Base-by-base conservation (phyloP, 352 stramenopile genomes). In the Ophiocytium majus region DNA sequence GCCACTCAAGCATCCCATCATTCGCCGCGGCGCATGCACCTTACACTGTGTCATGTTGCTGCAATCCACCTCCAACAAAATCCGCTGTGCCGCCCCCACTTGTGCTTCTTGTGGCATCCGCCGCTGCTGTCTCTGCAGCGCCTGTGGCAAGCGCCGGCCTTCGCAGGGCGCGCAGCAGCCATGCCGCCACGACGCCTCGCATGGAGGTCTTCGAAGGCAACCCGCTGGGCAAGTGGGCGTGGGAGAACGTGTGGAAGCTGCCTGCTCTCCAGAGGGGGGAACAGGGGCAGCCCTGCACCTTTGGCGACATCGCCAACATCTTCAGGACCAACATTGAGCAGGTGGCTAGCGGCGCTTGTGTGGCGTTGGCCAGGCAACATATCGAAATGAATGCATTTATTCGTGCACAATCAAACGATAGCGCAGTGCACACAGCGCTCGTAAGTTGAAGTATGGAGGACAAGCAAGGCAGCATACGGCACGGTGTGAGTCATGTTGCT, bases 271-370 rank as follows among this genome's bases (percentile, higher is more conserved):
- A 93, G 82, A 82, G 57, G 10, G 90, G 89, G 0, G 34, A 88
- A 33, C 83, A 83, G 31, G 93, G 92, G 31, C 76, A 90, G 79
- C 89, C 91, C 35, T 89, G 90, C 31, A 91, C 84, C 28, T 93
- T 95, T 84, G 91, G 91, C 35, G 92, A 95, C 87, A 89, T 88
- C 14, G 91, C 91, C 19, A 89, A 93, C 85, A 91, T 95, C 35
- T 90, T 95, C 37, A 90, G 91, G 17, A 93, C 91, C 49, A 95
- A 95, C 89, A 95, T 95, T 83, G 84, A 88, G 43, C 84, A 88
- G 84, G 84, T 35, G 33, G n/a, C n/a, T n/a, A n/a, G n/a, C n/a
- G n/a, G n/a, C n/a, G n/a, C n/a, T n/a, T n/a, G n/a, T n/a, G n/a
- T n/a, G n/a, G n/a, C n/a, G n/a, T n/a, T n/a, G n/a, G n/a, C n/a